Evolutionary conservation across 306 rosid genomes (phyloP), one percentile per base, ranked within the genome.

Genomic region (Abrus pulchellus): DNA sequence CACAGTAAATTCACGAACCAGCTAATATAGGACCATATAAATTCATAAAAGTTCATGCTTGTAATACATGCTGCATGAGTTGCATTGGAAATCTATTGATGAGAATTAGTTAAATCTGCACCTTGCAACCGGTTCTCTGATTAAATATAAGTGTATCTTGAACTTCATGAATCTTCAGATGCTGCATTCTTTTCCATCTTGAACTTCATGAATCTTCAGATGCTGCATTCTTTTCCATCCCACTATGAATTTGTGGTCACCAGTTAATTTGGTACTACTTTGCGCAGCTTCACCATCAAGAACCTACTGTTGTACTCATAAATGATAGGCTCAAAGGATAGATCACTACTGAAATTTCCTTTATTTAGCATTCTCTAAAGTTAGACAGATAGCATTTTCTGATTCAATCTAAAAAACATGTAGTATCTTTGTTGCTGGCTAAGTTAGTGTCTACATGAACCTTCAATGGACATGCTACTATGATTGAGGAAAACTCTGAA

Each of bases 91-190:
- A 61, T 76, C n/a, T 32, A 53, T 30, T 41, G 30, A 12, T 20
- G 10, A 20, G 12, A 57, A 47, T 68, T 32, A 49, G 50, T 20
- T 50, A 11, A 29, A 69, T 32, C 33, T 27, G 34, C 34, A 20
- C 40, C 82, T 38, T 61, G 59, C 49, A 61, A 43, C 68, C 61
- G 68, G 81, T 61, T 56, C 54, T 57, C 48, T 68, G 49, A 80
- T 36, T 74, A 57, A 79, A 47, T 68, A 69, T 47, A 9, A 33
- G 62, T 10, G 7, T 72, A 52, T 61, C 64, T 72, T 50, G 65
- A 72, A 50, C 61, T 80, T 68, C 33, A 7, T 65, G 60, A 10
- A 27, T 55, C 34, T 45, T 81, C 52, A 45, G 72, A 34, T 34
- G 30, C 30, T 50, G 34, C 47, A 3, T n/a, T 64, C 40, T 60